Conservation (phyloP, 495 filamentous ascomycete species). For the Apodospora peruviana region DNA sequence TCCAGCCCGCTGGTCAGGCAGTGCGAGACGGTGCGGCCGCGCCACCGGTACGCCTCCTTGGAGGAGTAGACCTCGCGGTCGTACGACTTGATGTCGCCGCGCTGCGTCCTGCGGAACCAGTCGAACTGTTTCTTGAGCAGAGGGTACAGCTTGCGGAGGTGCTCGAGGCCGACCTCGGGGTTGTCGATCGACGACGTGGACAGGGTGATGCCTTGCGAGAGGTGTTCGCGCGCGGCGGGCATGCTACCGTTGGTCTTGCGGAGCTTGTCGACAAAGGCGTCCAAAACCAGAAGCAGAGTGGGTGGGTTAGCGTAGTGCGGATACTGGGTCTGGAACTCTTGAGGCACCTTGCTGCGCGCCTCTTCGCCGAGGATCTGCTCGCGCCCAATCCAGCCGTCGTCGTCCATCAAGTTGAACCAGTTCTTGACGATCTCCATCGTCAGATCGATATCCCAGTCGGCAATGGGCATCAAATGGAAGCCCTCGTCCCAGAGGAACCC, state of each 20-base stretch:
- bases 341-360: slow-evolving; percentile 89
- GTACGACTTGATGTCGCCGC: slow-evolving; percentile 83
- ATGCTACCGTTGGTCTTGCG: slow-evolving; percentile 35
- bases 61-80: slow-evolving; percentile 80
- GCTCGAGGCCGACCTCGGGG: slow-evolving; percentile 61
- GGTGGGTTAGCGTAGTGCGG: slow-evolving; percentile 98
- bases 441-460: slow-evolving; percentile 90
- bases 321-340: slow-evolving; percentile 94
- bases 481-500: slow-evolving; percentile 98
- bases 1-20: slow-evolving; percentile 90
- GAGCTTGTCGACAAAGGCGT: slow-evolving; percentile 74
- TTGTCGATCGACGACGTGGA: slow-evolving; percentile 60
- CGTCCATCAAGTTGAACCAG: slow-evolving; percentile 94
- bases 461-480: slow-evolving; percentile 87
- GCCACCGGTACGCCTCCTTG: slow-evolving; percentile 93
- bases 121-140: slow-evolving; percentile 83
- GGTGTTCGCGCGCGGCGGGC: slow-evolving; percentile 21
- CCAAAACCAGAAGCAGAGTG: slow-evolving; percentile 87
- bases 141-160: slow-evolving; percentile 82
- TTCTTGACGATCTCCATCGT: slow-evolving; percentile 88
- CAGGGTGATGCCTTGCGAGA: slow-evolving; percentile 29
- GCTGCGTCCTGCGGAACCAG: slow-evolving; percentile 92
- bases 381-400: slow-evolving; percentile 94
- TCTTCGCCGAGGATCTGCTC: slow-evolving; percentile 96
- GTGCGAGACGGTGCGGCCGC: slow-evolving; percentile 80